Evolutionary conservation across 2,329 filamentous ascomycete species (phyloP), one percentile per base, ranked within the genome.

Genomic region (Aureobasidium subglaciale): DNA sequence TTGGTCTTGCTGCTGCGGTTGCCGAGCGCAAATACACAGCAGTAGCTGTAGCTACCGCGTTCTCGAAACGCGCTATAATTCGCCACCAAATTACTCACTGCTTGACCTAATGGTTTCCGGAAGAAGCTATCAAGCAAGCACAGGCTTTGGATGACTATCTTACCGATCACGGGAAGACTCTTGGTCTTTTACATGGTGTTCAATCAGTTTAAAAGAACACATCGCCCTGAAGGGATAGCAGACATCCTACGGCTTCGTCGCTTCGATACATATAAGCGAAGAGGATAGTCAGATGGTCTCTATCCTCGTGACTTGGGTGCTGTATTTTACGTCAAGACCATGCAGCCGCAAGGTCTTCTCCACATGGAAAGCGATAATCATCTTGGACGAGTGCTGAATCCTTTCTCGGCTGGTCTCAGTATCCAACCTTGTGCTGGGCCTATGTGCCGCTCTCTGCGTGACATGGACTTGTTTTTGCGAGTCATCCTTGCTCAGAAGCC

Each of bases 141-240:
- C 41, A 58, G 18, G 34, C 56, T 6, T 60, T 66, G 20, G 65
- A 68, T 42, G 52, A 53, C 3, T 56, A 63, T 42, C 56, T 63
- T 2, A 61, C 65, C 13, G 67, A 65, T 11, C 55, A 55, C 9
- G 43, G 58, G 16, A 56, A 63, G 25, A 35, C 48, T 55, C 62
- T 22, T 58, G 64, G 22, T 59, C 65, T 24, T 52, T 63, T 78
- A 7, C 80, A 80, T 64, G 80, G 78, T 0, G 64, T 83, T 2
- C 79, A 0, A 71, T 83, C 54, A 77, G 73, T 8, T 60, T 83
- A 11, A 85, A 85, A 63, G 82, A 85, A 49, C 79, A 81, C n/a
- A 85, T 85, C 65, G 77, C 84, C 24, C 70, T 85, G 41, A 76
- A 76, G 58, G 82, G 79, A 1, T 65, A 75, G 4, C 78, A 84